Evolutionary conservation across 2,329 filamentous ascomycete species (phyloP).

Genomic region (Stachybotrys elegans): DNA sequence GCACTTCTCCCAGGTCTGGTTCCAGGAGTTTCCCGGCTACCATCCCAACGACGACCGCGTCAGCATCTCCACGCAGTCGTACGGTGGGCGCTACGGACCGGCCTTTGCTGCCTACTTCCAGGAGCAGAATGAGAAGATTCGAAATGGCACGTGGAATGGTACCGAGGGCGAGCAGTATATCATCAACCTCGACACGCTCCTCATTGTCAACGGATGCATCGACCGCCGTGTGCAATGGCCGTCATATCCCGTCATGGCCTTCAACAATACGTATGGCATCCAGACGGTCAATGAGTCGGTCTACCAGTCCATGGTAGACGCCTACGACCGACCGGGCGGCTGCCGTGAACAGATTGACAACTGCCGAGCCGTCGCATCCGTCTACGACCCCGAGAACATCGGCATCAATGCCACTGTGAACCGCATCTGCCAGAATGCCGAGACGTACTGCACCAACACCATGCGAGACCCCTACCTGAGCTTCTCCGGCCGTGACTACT

Average conservation of each 20-base stretch:
- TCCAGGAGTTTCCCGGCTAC: conserved; percentile 58
- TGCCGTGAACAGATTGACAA: conserved; percentile 13
- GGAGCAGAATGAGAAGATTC: conserved; percentile 50
- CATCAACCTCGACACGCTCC: conserved; percentile 46
- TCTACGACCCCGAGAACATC: conserved; percentile 13
- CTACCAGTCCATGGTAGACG: conserved; percentile 17
- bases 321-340: conserved; percentile 18
- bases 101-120: conserved; percentile 51
- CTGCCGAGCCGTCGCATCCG: conserved; percentile 9
- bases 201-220: conserved; percentile 53
- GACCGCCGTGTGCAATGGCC: conserved; percentile 34
- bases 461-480: conserved; percentile 11
- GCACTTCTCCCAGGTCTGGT: conserved; percentile 56
- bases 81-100: conserved; percentile 56
- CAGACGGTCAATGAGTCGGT: conserved; percentile 17
- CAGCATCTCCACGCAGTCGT: conserved; percentile 48
- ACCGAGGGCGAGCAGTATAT: conserved; percentile 30
- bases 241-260: conserved; percentile 25
- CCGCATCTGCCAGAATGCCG: conserved; percentile 11
- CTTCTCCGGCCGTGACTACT: conserved; percentile 11
- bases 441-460: conserved; percentile 6
- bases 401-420: conserved; percentile 8
- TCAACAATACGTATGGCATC: conserved; percentile 26
- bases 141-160: conserved; percentile 23
- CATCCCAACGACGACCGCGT: conserved; percentile 45